Base-by-base conservation (phyloP, 2,329 filamentous ascomycete species). In the Aspergillus pseudoviridinutans region DNA sequence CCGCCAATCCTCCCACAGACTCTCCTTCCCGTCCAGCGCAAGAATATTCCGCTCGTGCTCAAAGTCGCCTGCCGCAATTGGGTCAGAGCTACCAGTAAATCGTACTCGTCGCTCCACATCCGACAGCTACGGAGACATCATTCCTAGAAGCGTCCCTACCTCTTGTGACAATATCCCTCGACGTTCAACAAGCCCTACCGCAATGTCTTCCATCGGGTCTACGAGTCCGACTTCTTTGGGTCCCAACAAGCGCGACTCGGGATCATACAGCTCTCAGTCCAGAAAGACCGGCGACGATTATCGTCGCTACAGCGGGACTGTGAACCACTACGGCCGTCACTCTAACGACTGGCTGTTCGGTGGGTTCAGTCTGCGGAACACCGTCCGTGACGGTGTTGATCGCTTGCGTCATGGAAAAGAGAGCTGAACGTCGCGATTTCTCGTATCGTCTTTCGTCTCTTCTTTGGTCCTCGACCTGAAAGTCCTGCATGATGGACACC, bases 331-430 rank as follows among this genome's bases (percentile, higher is more conserved):
- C 54, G 79, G 79, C 14, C 75, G 79, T 8, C 79, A 82, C 65
- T 76, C 74, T 20, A 81, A 82, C 55, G 77, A 81, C 54, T 82
- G 80, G 80, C 70, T 82, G 4, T 82, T 82, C 57, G 74, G 75
- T 22, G 76, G 78, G 1, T 78, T 80, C 64, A 79, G 77, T 61
- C 66, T 82, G 3, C 73, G 74, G 4, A 76, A 79, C 35, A 77
- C 78, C 6, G 75, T 79, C 25, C 73, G 72, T 3, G 76, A 76
- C 42, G 73, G 73, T 42, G 68, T 76, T 22, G 71, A 74, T 35
- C 72, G 70, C 58, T 44, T 77, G n/a, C 66, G 65, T 50, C 59
- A 63, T 17, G 68, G 68, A 4, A 68, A 67, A 55, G 68, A 69
- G 51, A 58, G 61, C 58, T 71, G 66, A 70, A 25, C 32, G 27